Base-by-base conservation (phyloP, 2,329 filamentous ascomycete species). In the Lojkania enalia region DNA sequence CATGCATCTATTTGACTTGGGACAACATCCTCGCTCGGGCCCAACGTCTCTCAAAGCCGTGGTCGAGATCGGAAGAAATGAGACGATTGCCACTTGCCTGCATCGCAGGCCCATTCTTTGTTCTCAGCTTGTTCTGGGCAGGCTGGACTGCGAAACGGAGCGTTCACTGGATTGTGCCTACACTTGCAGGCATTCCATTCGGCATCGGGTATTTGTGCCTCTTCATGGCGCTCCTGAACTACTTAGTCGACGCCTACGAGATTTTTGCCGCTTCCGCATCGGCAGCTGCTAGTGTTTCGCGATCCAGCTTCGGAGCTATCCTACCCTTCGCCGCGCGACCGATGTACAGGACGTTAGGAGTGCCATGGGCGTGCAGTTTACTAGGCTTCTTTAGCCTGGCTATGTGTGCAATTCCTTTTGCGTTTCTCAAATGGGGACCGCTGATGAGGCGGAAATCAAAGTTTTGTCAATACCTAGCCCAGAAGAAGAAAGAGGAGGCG, bases 201-300 rank as follows among this genome's bases (percentile, higher is more conserved):
- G 74, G 74, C 13, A 67, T 75, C 45, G 73, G 74, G 0, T 76
- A 73, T 48, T 49, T 78, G 58, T 69, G 75, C 23, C 68, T 78
- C 49, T 72, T 81, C 73, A 71, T 77, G 76, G 61, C 76, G 54
- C 56, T 74, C 20, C 58, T 82, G 70, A 86, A 88, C 55, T 87
- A 90, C 66, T 67, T 77, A 14, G 74, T 77, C 21, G 75, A 79
- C 44, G 85, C 86, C 16, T 91, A 91, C 69, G 85, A 86, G 42
- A 70, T 82, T 19, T 90, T 88, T 64, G 86, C 87, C 19, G 87
- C 87, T 35, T 84, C 80, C 46, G 89, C 90, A 3, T 77, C 96
- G 67, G 89, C 90, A 11, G 89, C 90, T 33, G 94, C 95, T 61
- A 86, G 85, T 35, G 88, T 94, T 66, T 81, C 87, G 45, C 80